These are phyloP conservation scores for Fusarium lateritium DNA, from an alignment of 2,329 filamentous ascomycete species.

Conservation along the genomic window DNA sequence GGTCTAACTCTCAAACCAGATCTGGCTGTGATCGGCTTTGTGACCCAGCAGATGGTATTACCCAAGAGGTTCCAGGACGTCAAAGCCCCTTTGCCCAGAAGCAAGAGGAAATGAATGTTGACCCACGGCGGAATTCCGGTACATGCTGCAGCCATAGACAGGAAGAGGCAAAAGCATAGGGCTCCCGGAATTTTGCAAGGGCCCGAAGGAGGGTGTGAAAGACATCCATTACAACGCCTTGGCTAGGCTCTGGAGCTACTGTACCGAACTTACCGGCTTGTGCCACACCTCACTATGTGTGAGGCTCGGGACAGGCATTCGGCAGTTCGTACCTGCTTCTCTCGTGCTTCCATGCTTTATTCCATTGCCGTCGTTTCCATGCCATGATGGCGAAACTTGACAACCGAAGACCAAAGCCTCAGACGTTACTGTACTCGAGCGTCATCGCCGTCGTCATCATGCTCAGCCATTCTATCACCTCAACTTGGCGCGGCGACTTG, in stretches of 20 bases:
- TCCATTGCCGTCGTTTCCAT: background rate
- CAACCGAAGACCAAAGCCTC: background rate
- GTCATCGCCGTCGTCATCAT: constrained; percentile 35
- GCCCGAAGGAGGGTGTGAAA: constrained; percentile 37
- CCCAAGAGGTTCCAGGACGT: constrained; percentile 12
- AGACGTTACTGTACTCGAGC: background rate
- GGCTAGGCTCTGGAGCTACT: constrained; percentile 4
- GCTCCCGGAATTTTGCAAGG: constrained; percentile 30
- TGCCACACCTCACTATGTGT: constrained; percentile 22
- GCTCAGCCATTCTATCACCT: constrained; percentile 29
- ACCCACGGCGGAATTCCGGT: constrained; percentile 11
- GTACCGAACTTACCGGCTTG: constrained; percentile 21
- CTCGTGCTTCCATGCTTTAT: constrained; percentile 29
- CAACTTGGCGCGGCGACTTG: constrained; percentile 15
- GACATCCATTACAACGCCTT: background rate
- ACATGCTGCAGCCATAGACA: background rate
- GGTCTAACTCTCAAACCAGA: constrained; percentile 15
- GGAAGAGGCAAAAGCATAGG: constrained; percentile 5
- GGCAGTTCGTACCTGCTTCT: constrained; percentile 43
- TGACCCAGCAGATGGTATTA: background rate
- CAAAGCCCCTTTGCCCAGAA: constrained; percentile 19
- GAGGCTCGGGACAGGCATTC: constrained; percentile 26
- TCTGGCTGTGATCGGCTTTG: constrained; percentile 26
- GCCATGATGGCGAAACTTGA: background rate
- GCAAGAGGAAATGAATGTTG: constrained; percentile 28